A percentile compares a stretch with the other conserved stretches of the same genome.
Evolutionary conservation across 805 yeast species (phyloP).

Genomic region (Jamesozyma rosinii): DNA sequence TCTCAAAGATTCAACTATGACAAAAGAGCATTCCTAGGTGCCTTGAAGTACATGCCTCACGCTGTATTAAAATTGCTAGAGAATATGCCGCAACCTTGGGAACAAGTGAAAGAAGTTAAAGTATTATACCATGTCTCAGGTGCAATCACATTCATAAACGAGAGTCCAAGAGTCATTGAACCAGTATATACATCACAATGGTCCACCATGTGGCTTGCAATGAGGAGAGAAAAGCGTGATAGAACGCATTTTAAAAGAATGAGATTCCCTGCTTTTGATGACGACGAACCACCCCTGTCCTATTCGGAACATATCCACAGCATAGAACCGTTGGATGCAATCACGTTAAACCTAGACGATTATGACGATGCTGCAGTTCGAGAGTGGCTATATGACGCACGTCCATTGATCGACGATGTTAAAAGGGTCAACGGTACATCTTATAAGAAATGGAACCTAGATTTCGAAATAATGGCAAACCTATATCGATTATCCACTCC

Average conservation of each 20-base stretch:
- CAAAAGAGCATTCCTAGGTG: conserved; percentile 79
- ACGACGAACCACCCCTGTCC: conserved; percentile 86
- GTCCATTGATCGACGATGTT: conserved; percentile 55
- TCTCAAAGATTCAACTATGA: conserved; percentile 72
- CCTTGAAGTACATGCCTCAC: conserved; percentile 91
- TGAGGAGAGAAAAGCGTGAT: conserved; percentile 91
- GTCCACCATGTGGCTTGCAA: conserved; percentile 86
- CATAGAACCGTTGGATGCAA: conserved; percentile 61
- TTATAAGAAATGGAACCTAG: conserved; percentile 62
- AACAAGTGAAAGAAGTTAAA: conserved; percentile 68
- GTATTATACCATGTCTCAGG: conserved; percentile 88
- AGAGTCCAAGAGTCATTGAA: conserved; percentile 81
- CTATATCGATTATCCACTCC: conserved; percentile 66
- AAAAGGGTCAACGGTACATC: conserved; percentile 64
- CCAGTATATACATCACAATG: conserved; percentile 91
- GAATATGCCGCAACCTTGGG: conserved; percentile 99
- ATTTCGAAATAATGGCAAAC: conserved; percentile 51
- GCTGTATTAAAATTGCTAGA: conserved; percentile 82
- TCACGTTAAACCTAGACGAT: conserved; percentile 56
- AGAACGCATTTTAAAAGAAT: conserved; percentile 82
- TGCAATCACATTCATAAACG: conserved; percentile 91
- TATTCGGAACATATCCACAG: conserved; percentile 75
- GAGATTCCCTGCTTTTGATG: conserved; percentile 94
- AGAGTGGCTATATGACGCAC: conserved; percentile 76
- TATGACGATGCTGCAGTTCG: conserved; percentile 49